A percentile compares a stretch with the other conserved stretches of the same genome.
These are phyloP conservation scores for Suillus variegatus DNA, from an alignment of 768 basidiomycete genomes.

Conservation along the genomic window DNA sequence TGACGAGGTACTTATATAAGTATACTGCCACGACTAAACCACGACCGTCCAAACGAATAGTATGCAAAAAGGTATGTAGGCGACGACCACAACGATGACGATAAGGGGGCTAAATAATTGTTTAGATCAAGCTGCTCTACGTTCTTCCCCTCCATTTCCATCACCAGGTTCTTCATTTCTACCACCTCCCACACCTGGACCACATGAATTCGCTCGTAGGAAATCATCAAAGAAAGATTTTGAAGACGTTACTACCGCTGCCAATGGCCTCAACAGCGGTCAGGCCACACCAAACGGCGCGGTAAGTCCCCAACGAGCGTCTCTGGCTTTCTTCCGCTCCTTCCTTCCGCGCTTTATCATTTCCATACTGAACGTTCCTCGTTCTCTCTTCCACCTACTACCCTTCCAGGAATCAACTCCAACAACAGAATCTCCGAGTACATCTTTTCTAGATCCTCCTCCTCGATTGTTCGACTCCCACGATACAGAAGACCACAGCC, in stretches of 20 bases:
- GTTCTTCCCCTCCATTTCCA: conserved; percentile 51
- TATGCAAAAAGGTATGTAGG: conserved; percentile 12
- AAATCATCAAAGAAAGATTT: conserved; percentile 27
- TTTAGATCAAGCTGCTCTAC: conserved; percentile 36
- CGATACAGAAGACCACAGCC: conserved; percentile 3
- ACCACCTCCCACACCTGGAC: conserved; percentile 64
- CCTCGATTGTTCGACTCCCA: conserved; percentile 4
- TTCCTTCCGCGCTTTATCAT: conserved; percentile 28
- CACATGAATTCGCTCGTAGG: conserved; percentile 65
- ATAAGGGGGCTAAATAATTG: background rate
- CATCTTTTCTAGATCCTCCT: conserved; percentile 24
- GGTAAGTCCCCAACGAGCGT: conserved; percentile 29
- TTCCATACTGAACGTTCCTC: conserved; percentile 31
- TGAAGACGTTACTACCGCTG: conserved; percentile 4
- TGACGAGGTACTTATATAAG: conserved; percentile 6
- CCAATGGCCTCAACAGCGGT: conserved; percentile 5
- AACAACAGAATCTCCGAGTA: conserved; percentile 1
- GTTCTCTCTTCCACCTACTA: conserved; percentile 26
- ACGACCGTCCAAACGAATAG: conserved; percentile 7
- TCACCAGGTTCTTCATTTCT: conserved; percentile 69
- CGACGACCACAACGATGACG: background rate
- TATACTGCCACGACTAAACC: conserved; percentile 9
- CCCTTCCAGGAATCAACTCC: conserved; percentile 26
- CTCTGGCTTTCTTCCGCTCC: conserved; percentile 24
- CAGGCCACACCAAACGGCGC: conserved; percentile 22